phyloP scores from a whole-genome alignment of 2,329 filamentous ascomycete species.

The Pseudogymnoascus sp. region DNA sequence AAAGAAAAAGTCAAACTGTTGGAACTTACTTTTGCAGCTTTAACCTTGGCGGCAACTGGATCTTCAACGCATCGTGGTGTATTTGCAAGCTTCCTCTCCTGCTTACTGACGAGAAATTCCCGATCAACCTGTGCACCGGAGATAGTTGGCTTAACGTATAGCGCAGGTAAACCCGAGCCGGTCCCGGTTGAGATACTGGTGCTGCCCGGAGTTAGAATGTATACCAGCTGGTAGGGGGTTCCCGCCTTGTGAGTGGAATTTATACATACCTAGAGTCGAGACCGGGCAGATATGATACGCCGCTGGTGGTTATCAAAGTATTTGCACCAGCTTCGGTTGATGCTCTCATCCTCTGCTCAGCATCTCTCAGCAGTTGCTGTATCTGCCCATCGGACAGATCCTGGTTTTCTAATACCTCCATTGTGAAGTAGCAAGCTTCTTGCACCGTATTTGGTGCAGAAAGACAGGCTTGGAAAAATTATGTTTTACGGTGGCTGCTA shows the following conservation, averaged over 20 bases:
- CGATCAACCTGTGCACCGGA: constrained; percentile 45
- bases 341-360: constrained; percentile 45
- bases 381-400: constrained; percentile 56
- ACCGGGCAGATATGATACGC: constrained; percentile 13
- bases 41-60: constrained; percentile 38
- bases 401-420: constrained; percentile 22
- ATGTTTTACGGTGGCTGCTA: neutral
- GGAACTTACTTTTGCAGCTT: constrained; percentile 42
- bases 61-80: constrained; percentile 46
- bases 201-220: neutral
- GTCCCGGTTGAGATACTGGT: constrained; percentile 6
- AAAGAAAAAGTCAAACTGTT: neutral
- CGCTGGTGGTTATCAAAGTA: constrained; percentile 13
- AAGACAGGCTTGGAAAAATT: constrained; percentile 2
- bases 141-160: constrained; percentile 45
- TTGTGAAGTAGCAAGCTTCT: neutral
- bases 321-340: constrained; percentile 30
- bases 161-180: constrained; percentile 30
- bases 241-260: neutral
- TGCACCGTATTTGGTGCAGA: constrained; percentile 3
- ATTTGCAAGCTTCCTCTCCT: constrained; percentile 38
- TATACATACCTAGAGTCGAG: constrained; percentile 8
- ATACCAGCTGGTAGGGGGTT: neutral
- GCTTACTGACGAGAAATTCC: constrained; percentile 39
- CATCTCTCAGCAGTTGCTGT: constrained; percentile 52